Evolutionary conservation across 176 grass and related monocot genomes (phyloP).

Genomic region (Avena insularis): DNA sequence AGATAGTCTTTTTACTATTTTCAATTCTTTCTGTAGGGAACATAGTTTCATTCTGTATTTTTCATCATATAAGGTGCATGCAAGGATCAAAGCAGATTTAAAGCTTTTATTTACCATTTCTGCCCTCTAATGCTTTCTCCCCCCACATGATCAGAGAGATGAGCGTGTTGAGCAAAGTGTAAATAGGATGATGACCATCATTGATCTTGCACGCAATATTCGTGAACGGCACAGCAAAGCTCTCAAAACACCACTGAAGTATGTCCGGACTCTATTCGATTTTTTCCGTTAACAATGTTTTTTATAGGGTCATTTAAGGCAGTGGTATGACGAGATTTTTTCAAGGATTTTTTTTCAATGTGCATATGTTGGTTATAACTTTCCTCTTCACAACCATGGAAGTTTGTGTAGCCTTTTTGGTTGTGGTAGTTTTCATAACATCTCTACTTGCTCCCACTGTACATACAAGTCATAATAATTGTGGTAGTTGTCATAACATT

Average conservation of each 20-base stretch:
- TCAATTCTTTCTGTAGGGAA: background rate
- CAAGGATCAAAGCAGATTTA: background rate
- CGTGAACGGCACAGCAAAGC: conserved; percentile 91
- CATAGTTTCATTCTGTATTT: background rate
- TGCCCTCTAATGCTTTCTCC: background rate
- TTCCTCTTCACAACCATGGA: background rate
- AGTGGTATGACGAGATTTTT: background rate
- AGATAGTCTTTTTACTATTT: background rate
- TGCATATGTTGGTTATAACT: background rate
- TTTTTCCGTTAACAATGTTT: conserved; percentile 1
- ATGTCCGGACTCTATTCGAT: conserved; percentile 34
- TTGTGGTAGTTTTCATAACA: conserved; percentile 20
- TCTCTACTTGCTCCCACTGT: background rate
- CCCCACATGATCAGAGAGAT: conserved; percentile 73
- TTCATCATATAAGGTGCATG: background rate
- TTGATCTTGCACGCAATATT: conserved; percentile 96
- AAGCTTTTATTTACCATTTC: background rate
- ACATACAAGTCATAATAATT: background rate
- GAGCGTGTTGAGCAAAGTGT: conserved; percentile 98
- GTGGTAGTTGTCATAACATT: conserved; percentile 9
- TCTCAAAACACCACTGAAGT: conserved; percentile 98
- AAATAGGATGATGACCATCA: conserved; percentile 96
- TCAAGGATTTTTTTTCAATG: background rate
- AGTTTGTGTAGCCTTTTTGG: background rate
- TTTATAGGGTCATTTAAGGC: conserved; percentile 8